Conservation (phyloP, 768 basidiomycete genomes). For the Sistotremastrum suecicum region DNA sequence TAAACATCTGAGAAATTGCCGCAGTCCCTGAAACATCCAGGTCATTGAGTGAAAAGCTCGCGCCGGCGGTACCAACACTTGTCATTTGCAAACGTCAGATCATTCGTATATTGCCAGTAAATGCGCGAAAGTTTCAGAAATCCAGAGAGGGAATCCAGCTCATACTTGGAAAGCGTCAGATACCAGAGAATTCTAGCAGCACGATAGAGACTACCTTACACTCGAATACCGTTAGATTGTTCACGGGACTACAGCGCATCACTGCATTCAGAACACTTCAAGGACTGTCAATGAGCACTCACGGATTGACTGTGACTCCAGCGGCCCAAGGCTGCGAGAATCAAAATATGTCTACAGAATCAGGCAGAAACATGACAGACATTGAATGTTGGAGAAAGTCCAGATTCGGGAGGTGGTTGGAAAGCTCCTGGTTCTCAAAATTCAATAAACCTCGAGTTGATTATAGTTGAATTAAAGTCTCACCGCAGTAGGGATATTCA, state of each 20-base stretch:
- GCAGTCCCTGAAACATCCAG: conserved; percentile 34
- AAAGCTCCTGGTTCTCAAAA: conserved; percentile 70
- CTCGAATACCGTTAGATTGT: conserved; percentile 62
- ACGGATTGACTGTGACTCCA: conserved; percentile 63
- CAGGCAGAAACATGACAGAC: conserved; percentile 18
- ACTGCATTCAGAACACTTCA: background rate
- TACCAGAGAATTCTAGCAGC: background rate
- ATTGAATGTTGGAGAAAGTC: conserved; percentile 47
- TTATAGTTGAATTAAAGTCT: background rate
- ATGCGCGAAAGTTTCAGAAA: conserved; percentile 66
- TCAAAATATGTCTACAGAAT: too few relatives aligned
- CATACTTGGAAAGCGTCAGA: conserved; percentile 32
- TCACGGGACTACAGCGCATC: conserved; percentile 34
- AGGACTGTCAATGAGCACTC: conserved; percentile 14
- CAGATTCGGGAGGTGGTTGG: conserved; percentile 68
- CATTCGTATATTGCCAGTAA: conserved; percentile 60
- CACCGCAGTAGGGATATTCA: background rate
- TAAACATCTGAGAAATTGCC: conserved; percentile 60
- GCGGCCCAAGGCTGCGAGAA: conserved; percentile 26
- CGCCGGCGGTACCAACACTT: conserved; percentile 32
- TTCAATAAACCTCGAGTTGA: conserved; percentile 49
- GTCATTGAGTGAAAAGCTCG: background rate
- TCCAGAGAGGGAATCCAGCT: conserved; percentile 65
- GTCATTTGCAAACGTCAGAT: conserved; percentile 54
- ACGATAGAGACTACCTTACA: conserved; percentile 43